A percentile compares a stretch with the other conserved stretches of the same genome.
Evolutionary conservation across 805 yeast genomes (phyloP).

Genomic region (Pichia heedii): DNA sequence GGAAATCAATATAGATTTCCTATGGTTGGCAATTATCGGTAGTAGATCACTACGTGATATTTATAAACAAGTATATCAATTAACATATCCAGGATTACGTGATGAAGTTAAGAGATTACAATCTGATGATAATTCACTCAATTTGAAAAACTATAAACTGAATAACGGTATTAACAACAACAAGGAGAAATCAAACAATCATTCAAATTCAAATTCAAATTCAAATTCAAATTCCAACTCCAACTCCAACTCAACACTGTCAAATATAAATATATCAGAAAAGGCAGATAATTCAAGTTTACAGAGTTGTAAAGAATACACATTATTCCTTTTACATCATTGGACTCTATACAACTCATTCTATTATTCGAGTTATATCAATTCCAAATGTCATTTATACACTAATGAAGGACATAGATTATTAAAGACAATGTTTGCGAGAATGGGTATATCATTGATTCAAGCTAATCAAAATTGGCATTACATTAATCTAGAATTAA

Average conservation of each 20-base stretch:
- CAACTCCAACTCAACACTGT: neutral
- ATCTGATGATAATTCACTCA: conserved; percentile 18
- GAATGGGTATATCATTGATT: conserved; percentile 87
- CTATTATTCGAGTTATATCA: conserved; percentile 82
- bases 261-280: conserved; percentile 19
- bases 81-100: conserved; percentile 60
- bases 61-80: conserved; percentile 66
- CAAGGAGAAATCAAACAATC: neutral
- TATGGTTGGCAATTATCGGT: conserved; percentile 89
- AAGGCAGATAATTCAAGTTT: conserved; percentile 33
- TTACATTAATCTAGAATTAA: conserved; percentile 75
- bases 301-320: conserved; percentile 72
- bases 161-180: neutral
- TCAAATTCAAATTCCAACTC: too few relatives aligned
- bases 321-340: conserved; percentile 77
- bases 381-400: conserved; percentile 82
- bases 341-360: conserved; percentile 91
- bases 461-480: conserved; percentile 91
- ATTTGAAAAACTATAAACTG: neutral
- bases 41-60: conserved; percentile 69
- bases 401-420: conserved; percentile 83
- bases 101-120: conserved; percentile 75
- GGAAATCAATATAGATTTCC: conserved; percentile 55
- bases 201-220: neutral
- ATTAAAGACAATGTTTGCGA: conserved; percentile 85